phyloP scores from a whole-genome alignment of 352 stramenopile species.

The Phytopythium litorale region DNA sequence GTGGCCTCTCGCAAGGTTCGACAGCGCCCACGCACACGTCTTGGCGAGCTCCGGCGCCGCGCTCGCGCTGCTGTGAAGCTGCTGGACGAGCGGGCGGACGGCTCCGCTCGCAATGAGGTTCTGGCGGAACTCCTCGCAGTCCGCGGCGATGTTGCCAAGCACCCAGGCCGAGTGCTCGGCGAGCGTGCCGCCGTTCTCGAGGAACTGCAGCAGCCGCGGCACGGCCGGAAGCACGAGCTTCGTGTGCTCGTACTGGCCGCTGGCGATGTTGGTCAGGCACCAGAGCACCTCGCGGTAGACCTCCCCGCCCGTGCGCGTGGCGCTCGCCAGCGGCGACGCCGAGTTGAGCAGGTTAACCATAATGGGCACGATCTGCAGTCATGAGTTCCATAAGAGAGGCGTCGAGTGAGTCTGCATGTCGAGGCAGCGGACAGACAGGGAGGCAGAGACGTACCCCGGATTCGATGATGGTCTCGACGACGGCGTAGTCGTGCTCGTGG shows the following conservation, averaged over 20 bases:
- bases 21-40: slow-evolving; percentile 72
- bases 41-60: slow-evolving; percentile 35
- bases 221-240: slow-evolving; percentile 76
- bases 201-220: slow-evolving; percentile 65
- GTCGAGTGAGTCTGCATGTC: too few relatives aligned
- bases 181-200: slow-evolving; percentile 56
- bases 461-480: slow-evolving; percentile 74
- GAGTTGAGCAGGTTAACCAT: slow-evolving; percentile 65
- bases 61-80: slow-evolving; percentile 22
- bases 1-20: slow-evolving; percentile 76
- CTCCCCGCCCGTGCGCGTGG: slow-evolving; percentile 58
- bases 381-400: background rate
- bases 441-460: slow-evolving; percentile 42
- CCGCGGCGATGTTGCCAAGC: slow-evolving; percentile 81
- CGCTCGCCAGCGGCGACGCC: slow-evolving; percentile 54
- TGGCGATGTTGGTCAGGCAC: slow-evolving; percentile 83
- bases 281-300: slow-evolving; percentile 79
- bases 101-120: slow-evolving; percentile 64
- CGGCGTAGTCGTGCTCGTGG: slow-evolving; percentile 62
- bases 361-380: slow-evolving; percentile 60
- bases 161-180: slow-evolving; percentile 79
- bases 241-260: slow-evolving; percentile 80
- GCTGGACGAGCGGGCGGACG: slow-evolving; percentile 43
- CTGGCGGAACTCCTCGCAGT: slow-evolving; percentile 84
- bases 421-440: slow-evolving; percentile 6